Conservation (phyloP, 2,329 filamentous ascomycete species). For the Fusarium ramigenum region DNA sequence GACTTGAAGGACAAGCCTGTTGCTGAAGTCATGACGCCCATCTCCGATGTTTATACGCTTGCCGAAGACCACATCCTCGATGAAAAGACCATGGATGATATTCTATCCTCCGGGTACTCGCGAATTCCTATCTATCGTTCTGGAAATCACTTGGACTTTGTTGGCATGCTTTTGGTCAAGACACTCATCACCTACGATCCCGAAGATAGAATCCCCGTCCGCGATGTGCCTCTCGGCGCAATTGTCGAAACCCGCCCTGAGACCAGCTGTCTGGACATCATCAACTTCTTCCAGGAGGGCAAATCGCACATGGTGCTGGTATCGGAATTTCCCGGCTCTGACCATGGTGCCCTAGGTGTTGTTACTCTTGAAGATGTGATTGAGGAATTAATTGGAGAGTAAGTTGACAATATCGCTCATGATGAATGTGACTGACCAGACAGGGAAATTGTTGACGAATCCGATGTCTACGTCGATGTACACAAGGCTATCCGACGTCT, state of each 20-base stretch:
- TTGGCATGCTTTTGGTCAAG: slow-evolving; percentile 98
- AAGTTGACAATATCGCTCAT: slow-evolving; percentile 51
- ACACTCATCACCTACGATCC: slow-evolving; percentile 99
- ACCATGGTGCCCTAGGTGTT: slow-evolving; percentile 89
- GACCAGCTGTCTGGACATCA: slow-evolving; percentile 96
- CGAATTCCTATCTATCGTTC: slow-evolving; percentile 93
- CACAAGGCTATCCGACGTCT: slow-evolving; percentile 96
- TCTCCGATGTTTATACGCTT: slow-evolving; percentile 97
- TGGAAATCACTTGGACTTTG: slow-evolving; percentile 85
- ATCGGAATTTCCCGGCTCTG: slow-evolving; percentile 87
- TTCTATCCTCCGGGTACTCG: slow-evolving; percentile 93
- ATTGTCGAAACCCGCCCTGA: slow-evolving; percentile 94
- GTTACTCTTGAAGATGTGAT: slow-evolving; percentile 98
- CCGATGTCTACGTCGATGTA: slow-evolving; percentile 97
- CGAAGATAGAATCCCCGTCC: slow-evolving; percentile 86
- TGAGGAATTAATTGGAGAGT: slow-evolving; percentile 98
- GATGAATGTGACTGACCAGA: slow-evolving; percentile 24
- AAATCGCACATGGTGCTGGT: slow-evolving; percentile 99
- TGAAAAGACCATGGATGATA: slow-evolving; percentile 92
- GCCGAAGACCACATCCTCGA: slow-evolving; percentile 94
- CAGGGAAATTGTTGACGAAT: slow-evolving; percentile 98
- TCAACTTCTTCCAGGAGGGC: slow-evolving; percentile 99
- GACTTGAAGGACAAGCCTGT: slow-evolving; percentile 97
- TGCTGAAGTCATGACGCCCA: slow-evolving; percentile 96
- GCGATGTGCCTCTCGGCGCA: slow-evolving; percentile 91